Percentiles rank a stretch among this genome's conserved stretches.
These are phyloP conservation scores for Backusella luteola DNA, from an alignment of 192 early-diverging fungal species.

Conservation along the genomic window DNA sequence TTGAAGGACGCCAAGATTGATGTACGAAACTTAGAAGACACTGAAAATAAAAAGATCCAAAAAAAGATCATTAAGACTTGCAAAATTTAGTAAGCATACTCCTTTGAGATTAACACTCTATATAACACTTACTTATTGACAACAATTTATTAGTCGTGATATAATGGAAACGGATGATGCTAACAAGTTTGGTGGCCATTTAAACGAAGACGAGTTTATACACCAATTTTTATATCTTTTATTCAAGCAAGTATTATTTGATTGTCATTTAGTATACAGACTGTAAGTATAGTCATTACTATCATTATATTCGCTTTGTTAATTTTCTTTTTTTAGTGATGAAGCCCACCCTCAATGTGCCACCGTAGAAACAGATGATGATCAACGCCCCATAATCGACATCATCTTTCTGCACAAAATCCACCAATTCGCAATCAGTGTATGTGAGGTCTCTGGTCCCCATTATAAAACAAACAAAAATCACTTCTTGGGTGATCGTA, in stretches of 20 bases:
- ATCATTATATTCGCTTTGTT: background rate
- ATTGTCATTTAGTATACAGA: background rate
- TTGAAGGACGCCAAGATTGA: background rate
- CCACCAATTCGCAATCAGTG: background rate
- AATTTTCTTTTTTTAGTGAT: background rate
- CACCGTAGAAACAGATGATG: background rate
- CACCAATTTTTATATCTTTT: background rate
- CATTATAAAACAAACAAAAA: too few species aligned
- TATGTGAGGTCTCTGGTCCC: too few species aligned
- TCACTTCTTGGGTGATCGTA: too few species aligned
- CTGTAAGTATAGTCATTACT: background rate
- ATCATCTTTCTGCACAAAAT: background rate
- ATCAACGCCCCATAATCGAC: background rate
- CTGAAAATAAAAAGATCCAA: too few species aligned
- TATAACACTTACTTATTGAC: background rate
- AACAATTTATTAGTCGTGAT: background rate
- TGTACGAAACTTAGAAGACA: too few species aligned
- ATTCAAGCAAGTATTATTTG: background rate
- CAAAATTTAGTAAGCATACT: background rate
- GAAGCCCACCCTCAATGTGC: background rate
- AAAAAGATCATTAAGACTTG: background rate
- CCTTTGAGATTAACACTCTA: background rate
- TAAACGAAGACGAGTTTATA: background rate
- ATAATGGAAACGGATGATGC: background rate
- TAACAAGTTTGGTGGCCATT: background rate